Conservation (phyloP, 2,329 filamentous ascomycete species). For the Rhynchosporium graminicola region DNA sequence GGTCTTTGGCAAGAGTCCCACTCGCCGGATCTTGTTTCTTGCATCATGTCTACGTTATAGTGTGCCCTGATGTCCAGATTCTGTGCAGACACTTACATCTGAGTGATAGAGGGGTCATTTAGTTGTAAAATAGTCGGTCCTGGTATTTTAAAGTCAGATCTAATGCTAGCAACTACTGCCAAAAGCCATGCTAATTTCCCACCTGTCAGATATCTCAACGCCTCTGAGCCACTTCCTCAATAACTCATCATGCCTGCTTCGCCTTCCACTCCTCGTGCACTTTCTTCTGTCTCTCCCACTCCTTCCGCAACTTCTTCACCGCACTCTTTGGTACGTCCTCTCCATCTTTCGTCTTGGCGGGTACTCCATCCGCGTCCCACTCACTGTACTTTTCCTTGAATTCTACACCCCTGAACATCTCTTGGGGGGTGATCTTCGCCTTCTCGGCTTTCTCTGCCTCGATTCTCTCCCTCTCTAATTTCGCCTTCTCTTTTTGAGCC, state of each 20-base stretch:
- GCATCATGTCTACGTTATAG: too few relatives aligned
- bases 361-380: slow-evolving; percentile 83
- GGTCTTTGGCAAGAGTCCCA: too few relatives aligned
- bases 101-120: too few relatives aligned
- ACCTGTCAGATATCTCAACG: not conserved
- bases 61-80: too few relatives aligned
- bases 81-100: too few relatives aligned
- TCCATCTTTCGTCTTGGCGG: slow-evolving; percentile 74
- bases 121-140: too few relatives aligned
- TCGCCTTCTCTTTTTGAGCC: slow-evolving; percentile 56
- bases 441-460: slow-evolving; percentile 58
- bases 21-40: too few relatives aligned
- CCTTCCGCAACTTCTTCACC: slow-evolving; percentile 81
- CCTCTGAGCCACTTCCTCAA: not conserved
- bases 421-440: slow-evolving; percentile 55
- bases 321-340: slow-evolving; percentile 79
- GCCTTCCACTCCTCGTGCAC: slow-evolving; percentile 63
- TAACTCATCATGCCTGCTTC: slow-evolving; percentile 30
- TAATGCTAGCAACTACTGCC: too few relatives aligned
- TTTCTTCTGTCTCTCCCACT: slow-evolving; percentile 91
- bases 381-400: slow-evolving; percentile 62
- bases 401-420: slow-evolving; percentile 55
- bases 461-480: slow-evolving; percentile 49
- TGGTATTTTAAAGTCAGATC: too few relatives aligned
- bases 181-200: not conserved